Evolutionary conservation across 345 rosid species (phyloP), one percentile per base, ranked within the genome.

Genomic region (Pugionium cornutum): DNA sequence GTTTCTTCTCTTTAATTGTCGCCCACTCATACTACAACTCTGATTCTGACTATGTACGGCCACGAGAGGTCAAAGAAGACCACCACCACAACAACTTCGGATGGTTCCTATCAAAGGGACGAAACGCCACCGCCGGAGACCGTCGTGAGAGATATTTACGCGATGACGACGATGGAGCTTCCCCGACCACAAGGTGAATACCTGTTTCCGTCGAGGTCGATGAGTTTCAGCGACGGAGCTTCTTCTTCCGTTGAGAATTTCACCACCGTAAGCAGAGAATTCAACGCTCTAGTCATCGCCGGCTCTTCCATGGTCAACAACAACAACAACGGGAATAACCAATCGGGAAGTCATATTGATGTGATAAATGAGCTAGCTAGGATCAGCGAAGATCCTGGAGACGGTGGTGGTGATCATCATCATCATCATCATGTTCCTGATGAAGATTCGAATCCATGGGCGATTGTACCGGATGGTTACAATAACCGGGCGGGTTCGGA

Each of bases 231-330:
- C 69, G 73, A 92, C 78, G 64, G 81, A 57, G 43, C 66, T 33
- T 42, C 68, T 41, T 72, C 67, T 30, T 53, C 85, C 6, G 78
- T 80, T 36, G 99, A 90, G 78, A 89, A 90, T 73, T 94, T 94
- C 79, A 86, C 96, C 39, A 78, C 84, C 83, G 85, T 94, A 64
- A 90, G 99, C 67, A 75, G 95, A 60, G 99, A 94, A 32, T 94
- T 94, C 83, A 94, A 80, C 82, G 97, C 97, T 41, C 75, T 94
- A n/a, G 99, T 94, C 37, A 72, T 94, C 32, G 96, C 97, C 1
- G 96, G 96, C 4, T 84, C 97, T 1, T 68, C 89, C 9, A 80
- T 75, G 32, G 76, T 72, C 25, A 73, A 56, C 68, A 70, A 67
- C 69, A 57, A 64, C 31, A 73, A 30, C 2, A 68, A 63, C 49